Base-by-base conservation (phyloP, 352 stramenopile genomes). In the Pilasporangium apinafurcum region DNA sequence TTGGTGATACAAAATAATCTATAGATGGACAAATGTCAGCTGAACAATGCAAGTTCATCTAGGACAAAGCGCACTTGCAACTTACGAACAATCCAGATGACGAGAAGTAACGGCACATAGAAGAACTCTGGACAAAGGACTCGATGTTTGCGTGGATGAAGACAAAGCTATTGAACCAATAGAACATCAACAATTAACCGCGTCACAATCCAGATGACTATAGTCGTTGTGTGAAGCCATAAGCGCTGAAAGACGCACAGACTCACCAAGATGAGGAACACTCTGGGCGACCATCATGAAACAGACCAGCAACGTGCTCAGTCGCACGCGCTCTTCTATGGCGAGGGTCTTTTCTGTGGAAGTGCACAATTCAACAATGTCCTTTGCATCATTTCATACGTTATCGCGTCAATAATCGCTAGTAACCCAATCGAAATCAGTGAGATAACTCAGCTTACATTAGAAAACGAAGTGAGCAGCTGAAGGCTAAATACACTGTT, bases 401-500 rank as follows among this genome's bases (percentile, higher is more conserved):
- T 20, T 42, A 38, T 32, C 12, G 36, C 37, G 16, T 21, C 16
- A 47, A 39, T 22, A 29, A n/a, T 2, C 13, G 18, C 2, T 16
- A 25, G 22, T 4, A 9, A 4, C 21, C 31, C 4, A 40, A 6
- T 9, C 22, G 7, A 21, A 5, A 10, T 8, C n/a, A n/a, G n/a
- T n/a, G n/a, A n/a, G n/a, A n/a, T n/a, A n/a, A n/a, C n/a, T n/a
- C n/a, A n/a, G 30, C 61, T 33, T 60, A 86, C 76, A 44, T 71
- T 58, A 10, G 65, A 58, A 30, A 88, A 85, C 12, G 76, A 83
- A 35, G 63, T 56, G 6, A 86, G 48, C 14, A 88, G 38, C 38
- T 88, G 76, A 8, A 73, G 49, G 22, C 73, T 83, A 22, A 86
- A 88, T 8, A 85, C 76, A 32, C 70, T 85, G 35, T 88, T 84